These are phyloP conservation scores for Cladophialophora chaetospira DNA, from an alignment of 2,329 filamentous ascomycete genomes.

Conservation along the genomic window DNA sequence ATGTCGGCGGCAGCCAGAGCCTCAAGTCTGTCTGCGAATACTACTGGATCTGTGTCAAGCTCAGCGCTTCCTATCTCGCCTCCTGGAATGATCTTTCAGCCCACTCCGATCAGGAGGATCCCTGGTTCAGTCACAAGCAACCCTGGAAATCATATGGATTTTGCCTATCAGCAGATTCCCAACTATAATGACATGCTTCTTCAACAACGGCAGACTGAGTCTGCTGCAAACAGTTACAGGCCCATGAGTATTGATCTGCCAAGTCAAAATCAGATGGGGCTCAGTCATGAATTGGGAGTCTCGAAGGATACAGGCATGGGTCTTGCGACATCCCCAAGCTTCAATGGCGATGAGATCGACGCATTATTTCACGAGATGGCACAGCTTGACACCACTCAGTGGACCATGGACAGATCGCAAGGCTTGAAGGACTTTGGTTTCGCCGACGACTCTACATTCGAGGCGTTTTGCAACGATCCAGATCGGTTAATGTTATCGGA, in stretches of 20 bases:
- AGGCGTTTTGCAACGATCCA: slow-evolving; percentile 49
- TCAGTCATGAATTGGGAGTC: neutral
- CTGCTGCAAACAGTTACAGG: slow-evolving; percentile 11
- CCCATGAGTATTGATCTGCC: slow-evolving; percentile 16
- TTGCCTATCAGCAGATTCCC: slow-evolving; percentile 1
- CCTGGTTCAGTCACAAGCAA: neutral
- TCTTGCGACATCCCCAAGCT: slow-evolving; percentile 30
- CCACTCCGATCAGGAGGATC: neutral
- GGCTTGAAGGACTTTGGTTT: slow-evolving; percentile 49
- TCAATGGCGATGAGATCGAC: slow-evolving; percentile 41
- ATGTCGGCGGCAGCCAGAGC: neutral
- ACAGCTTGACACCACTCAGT: slow-evolving; percentile 49
- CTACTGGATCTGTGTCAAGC: neutral
- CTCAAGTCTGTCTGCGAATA: neutral
- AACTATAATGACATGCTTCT: neutral
- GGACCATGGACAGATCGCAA: slow-evolving; percentile 45
- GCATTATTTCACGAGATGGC: slow-evolving; percentile 50
- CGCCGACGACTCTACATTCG: slow-evolving; percentile 47
- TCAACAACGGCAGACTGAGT: neutral
- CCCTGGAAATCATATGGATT: neutral
- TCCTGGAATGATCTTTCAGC: neutral
- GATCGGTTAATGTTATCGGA: slow-evolving; percentile 37
- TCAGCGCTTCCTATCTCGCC: neutral
- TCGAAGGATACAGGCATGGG: neutral
- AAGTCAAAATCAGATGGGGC: neutral